Percentiles rank a stretch among this genome's conserved stretches.
phyloP scores from a whole-genome alignment of 2,329 filamentous ascomycete genomes.

The Passalora sequoiae region DNA sequence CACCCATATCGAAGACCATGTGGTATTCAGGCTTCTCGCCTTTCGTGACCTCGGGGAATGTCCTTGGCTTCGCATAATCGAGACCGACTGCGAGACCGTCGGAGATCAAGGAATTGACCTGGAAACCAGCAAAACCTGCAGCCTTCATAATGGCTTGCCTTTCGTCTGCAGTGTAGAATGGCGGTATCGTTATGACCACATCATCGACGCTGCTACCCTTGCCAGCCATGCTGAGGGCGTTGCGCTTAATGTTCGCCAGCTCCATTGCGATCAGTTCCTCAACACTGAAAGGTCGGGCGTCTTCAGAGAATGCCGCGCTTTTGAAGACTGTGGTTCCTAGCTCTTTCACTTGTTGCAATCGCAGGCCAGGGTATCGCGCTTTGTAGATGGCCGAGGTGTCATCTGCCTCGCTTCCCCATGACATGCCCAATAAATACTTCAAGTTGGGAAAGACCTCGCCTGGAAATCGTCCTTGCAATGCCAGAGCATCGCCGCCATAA shows the following conservation, averaged over 20 bases:
- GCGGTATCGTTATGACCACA: slow-evolving; percentile 80
- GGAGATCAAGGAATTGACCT: slow-evolving; percentile 76
- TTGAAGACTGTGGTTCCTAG: slow-evolving; percentile 74
- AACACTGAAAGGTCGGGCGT: slow-evolving; percentile 61
- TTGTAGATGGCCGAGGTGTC: slow-evolving; percentile 65
- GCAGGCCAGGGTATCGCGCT: slow-evolving; percentile 70
- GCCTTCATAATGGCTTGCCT: slow-evolving; percentile 79
- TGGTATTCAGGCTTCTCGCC: slow-evolving; percentile 86
- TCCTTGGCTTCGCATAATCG: slow-evolving; percentile 88
- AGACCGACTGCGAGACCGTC: slow-evolving; percentile 89
- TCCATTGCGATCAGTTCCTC: slow-evolving; percentile 97
- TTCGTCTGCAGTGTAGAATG: slow-evolving; percentile 87
- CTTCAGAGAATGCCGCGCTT: slow-evolving; percentile 68
- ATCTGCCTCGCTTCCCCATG: slow-evolving; percentile 43
- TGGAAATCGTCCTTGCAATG: slow-evolving; percentile 80
- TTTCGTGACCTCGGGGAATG: slow-evolving; percentile 77
- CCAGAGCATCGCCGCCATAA: slow-evolving; percentile 88
- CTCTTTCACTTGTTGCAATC: slow-evolving; percentile 55
- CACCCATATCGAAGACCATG: slow-evolving; percentile 95
- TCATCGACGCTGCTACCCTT: slow-evolving; percentile 69
- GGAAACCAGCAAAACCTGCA: slow-evolving; percentile 80
- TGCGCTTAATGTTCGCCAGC: slow-evolving; percentile 82
- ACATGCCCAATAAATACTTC: slow-evolving; percentile 80
- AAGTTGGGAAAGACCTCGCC: slow-evolving; percentile 92
- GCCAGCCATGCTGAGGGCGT: slow-evolving; percentile 78